A percentile compares a stretch with the other conserved stretches of the same genome.
phyloP scores from a whole-genome alignment of 352 stramenopile species.

The Thalassiosira livingstoniorum region DNA sequence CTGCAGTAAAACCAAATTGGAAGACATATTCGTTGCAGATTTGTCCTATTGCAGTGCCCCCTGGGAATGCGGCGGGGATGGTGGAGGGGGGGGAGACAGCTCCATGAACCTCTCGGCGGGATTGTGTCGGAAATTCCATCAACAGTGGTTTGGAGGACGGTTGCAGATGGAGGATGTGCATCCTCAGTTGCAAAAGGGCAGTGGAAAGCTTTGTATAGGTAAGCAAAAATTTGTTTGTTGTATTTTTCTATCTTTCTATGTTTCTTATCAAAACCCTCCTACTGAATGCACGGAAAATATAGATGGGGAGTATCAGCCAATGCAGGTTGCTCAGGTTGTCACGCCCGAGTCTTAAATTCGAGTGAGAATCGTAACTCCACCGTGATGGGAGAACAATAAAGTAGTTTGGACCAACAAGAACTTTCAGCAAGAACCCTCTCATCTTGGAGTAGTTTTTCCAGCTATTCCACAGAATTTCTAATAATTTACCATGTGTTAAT shows the following conservation, averaged over 20 bases:
- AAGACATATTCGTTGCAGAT: conserved; percentile 53
- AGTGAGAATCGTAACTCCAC: too few species aligned
- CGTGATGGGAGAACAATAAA: too few species aligned
- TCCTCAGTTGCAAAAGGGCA: conserved; percentile 46
- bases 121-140: conserved; percentile 51
- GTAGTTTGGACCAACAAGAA: too few species aligned
- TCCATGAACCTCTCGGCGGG: conserved; percentile 33
- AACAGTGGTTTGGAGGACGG: conserved; percentile 41
- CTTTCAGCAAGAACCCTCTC: too few species aligned
- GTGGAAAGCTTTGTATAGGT: conserved; percentile 53
- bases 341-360: too few species aligned
- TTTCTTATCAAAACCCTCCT: too few species aligned
- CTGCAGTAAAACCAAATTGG: conserved; percentile 43
- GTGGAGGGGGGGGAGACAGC: background rate
- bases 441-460: too few species aligned
- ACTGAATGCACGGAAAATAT: too few species aligned
- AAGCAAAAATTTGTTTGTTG: too few species aligned
- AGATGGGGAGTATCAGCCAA: conserved; percentile 48
- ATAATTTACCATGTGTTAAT: too few species aligned
- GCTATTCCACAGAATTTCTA: too few species aligned
- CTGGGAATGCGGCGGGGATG: conserved; percentile 52
- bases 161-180: conserved; percentile 64
- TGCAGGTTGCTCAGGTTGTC: conserved; percentile 27
- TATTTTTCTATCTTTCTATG: too few species aligned
- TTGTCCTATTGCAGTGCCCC: conserved; percentile 50